phyloP scores from a whole-genome alignment of 768 basidiomycete genomes.

The Favolaschia claudopus region DNA sequence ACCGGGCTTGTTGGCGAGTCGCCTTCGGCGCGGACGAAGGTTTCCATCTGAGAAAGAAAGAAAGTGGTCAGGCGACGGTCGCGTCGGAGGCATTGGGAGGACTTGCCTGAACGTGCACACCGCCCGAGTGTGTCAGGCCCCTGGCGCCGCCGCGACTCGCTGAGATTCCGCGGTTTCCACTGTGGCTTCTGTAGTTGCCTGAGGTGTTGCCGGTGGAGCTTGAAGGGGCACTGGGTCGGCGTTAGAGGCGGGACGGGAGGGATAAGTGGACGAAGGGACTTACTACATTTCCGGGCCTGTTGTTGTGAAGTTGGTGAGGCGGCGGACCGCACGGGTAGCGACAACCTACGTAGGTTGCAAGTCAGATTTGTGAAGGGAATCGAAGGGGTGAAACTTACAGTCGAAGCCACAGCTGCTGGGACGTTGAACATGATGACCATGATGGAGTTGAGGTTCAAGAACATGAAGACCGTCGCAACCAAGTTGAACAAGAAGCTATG shows the following conservation, averaged over 20 bases:
- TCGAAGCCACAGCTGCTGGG: slow-evolving; percentile 64
- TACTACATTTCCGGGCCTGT: slow-evolving; percentile 55
- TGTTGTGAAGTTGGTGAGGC: slow-evolving; percentile 59
- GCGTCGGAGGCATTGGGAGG: neutral
- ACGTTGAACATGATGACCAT: slow-evolving; percentile 75
- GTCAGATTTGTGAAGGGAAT: neutral
- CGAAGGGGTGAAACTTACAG: slow-evolving; percentile 41
- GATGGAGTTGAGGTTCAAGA: slow-evolving; percentile 67
- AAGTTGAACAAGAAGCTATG: slow-evolving; percentile 52
- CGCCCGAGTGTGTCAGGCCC: slow-evolving; percentile 28
- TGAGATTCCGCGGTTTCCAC: slow-evolving; percentile 30
- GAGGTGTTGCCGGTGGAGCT: slow-evolving; percentile 33
- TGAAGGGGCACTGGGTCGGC: slow-evolving; percentile 28
- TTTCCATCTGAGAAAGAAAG: slow-evolving; percentile 53
- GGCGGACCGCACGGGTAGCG: slow-evolving; percentile 66
- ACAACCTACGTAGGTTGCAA: slow-evolving; percentile 53
- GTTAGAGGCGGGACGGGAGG: neutral
- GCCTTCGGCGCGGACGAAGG: slow-evolving; percentile 50
- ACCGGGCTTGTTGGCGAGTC: slow-evolving; percentile 25
- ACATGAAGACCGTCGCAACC: slow-evolving; percentile 68
- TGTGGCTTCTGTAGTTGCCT: slow-evolving; percentile 31
- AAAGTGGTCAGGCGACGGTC: neutral
- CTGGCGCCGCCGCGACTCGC: slow-evolving; percentile 27
- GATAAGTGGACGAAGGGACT: slow-evolving; percentile 24
- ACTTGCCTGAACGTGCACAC: slow-evolving; percentile 57